A percentile compares a stretch with the other conserved stretches of the same genome.
These are phyloP conservation scores for Trametes coccinea DNA, from an alignment of 768 basidiomycete genomes.

Conservation along the genomic window DNA sequence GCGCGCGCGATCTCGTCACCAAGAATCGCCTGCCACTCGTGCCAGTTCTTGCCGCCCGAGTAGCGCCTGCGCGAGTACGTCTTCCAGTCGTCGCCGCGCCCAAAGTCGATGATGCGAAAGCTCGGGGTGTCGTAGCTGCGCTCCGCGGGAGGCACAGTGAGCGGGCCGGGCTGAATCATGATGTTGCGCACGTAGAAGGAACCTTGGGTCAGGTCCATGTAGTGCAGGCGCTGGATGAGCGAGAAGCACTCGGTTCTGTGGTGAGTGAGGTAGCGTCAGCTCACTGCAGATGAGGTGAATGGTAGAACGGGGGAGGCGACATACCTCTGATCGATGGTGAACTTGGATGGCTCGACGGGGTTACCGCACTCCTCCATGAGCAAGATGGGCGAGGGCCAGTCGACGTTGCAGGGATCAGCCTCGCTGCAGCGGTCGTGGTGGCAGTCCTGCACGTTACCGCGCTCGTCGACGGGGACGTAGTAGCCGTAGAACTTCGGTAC, in stretches of 20 bases:
- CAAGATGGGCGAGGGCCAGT: conserved; percentile 39
- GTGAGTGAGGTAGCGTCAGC: neutral
- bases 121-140: conserved; percentile 34
- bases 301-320: neutral
- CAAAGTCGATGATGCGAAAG: conserved; percentile 55
- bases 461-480: conserved; percentile 38
- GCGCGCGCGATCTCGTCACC: conserved; percentile 7
- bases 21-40: neutral
- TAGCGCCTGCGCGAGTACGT: neutral
- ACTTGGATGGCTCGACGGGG: conserved; percentile 30
- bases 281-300: neutral
- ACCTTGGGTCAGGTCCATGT: conserved; percentile 38
- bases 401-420: neutral
- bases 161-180: conserved; percentile 44
- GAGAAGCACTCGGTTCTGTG: conserved; percentile 33
- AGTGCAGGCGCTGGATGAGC: conserved; percentile 43
- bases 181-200: conserved; percentile 47
- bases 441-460: neutral
- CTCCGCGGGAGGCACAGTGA: conserved; percentile 32
- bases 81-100: conserved; percentile 31
- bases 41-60: neutral
- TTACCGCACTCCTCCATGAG: conserved; percentile 50
- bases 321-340: conserved; percentile 28
- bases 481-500: conserved; percentile 70
- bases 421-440: conserved; percentile 11